These are phyloP conservation scores for Sporothrix humicola DNA, from an alignment of 2,329 filamentous ascomycete species.

Conservation along the genomic window DNA sequence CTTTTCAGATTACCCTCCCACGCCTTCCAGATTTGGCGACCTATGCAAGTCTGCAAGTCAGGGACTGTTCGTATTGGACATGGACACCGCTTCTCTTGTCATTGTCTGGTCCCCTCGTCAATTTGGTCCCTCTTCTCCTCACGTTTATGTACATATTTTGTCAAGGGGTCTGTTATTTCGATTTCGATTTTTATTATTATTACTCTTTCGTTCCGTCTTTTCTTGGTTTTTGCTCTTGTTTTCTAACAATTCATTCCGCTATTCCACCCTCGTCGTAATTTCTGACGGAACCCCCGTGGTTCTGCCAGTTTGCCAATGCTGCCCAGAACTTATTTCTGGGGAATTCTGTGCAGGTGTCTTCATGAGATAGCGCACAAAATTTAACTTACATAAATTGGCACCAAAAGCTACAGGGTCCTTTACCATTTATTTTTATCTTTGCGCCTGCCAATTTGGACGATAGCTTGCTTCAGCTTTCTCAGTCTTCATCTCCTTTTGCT, in stretches of 20 bases:
- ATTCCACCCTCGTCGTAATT: background rate
- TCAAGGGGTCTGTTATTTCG: background rate
- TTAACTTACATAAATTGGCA: too few relatives aligned
- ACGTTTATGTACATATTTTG: background rate
- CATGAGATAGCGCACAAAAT: background rate
- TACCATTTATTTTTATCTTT: constrained; percentile 2
- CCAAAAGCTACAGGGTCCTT: background rate
- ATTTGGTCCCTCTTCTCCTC: background rate
- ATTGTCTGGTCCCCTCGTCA: background rate
- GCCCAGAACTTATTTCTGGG: background rate
- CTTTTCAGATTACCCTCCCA: too few relatives aligned
- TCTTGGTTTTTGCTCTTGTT: background rate
- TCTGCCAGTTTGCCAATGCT: background rate
- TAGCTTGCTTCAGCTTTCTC: constrained; percentile 14
- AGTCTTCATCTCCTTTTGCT: background rate
- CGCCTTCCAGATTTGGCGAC: constrained; percentile 18
- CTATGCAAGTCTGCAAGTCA: background rate
- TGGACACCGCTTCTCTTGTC: background rate
- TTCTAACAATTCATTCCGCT: background rate
- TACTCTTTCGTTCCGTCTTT: background rate
- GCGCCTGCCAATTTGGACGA: constrained; percentile 15
- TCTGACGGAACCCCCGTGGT: background rate
- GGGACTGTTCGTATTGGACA: constrained; percentile 14
- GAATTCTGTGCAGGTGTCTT: too few relatives aligned
- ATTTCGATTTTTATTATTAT: background rate